These are phyloP conservation scores for Pseudocohnilembus persalinus DNA, from an alignment of 169 alveolate genomes.

Conservation along the genomic window DNA sequence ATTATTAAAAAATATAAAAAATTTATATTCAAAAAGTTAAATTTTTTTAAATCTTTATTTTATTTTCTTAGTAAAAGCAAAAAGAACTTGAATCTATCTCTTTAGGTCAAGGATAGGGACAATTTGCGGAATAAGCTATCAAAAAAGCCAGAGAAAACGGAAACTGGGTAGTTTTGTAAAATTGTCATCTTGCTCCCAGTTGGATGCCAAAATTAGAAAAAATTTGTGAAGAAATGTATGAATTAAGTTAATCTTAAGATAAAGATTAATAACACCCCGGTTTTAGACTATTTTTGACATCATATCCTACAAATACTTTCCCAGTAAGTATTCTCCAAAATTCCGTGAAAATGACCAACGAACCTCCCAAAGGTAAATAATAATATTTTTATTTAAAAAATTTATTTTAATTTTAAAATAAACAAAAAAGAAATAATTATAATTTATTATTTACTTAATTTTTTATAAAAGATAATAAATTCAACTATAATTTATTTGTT, in stretches of 20 bases:
- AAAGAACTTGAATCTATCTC: slow-evolving; percentile 69
- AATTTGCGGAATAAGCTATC: slow-evolving; percentile 76
- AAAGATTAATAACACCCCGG: slow-evolving; percentile 63
- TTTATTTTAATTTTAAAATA: too few relatives aligned
- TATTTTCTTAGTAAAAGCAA: slow-evolving; percentile 58
- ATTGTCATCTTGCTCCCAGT: slow-evolving; percentile 82
- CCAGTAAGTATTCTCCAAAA: slow-evolving; percentile 79
- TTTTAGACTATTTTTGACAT: slow-evolving; percentile 83
- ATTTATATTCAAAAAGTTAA: too few relatives aligned
- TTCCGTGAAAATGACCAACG: slow-evolving; percentile 79
- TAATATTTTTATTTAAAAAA: too few relatives aligned
- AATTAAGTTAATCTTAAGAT: slow-evolving; percentile 9
- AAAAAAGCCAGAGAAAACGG: slow-evolving; percentile 76
- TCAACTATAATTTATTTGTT: too few relatives aligned
- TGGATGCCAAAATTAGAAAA: slow-evolving; percentile 85
- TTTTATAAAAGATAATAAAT: too few relatives aligned
- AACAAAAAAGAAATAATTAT: too few relatives aligned
- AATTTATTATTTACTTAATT: too few relatives aligned
- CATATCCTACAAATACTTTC: slow-evolving; percentile 75
- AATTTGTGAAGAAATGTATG: slow-evolving; percentile 59
- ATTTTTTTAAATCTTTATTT: too few relatives aligned
- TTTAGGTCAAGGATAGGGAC: slow-evolving; percentile 85
- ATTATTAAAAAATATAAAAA: too few relatives aligned
- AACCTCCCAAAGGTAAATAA: slow-evolving; percentile 78
- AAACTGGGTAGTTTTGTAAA: slow-evolving; percentile 81